A percentile compares a stretch with the other conserved stretches of the same genome.
These are phyloP conservation scores for Silene coronaria DNA, from an alignment of 179 eudicot genomes.

Conservation along the genomic window DNA sequence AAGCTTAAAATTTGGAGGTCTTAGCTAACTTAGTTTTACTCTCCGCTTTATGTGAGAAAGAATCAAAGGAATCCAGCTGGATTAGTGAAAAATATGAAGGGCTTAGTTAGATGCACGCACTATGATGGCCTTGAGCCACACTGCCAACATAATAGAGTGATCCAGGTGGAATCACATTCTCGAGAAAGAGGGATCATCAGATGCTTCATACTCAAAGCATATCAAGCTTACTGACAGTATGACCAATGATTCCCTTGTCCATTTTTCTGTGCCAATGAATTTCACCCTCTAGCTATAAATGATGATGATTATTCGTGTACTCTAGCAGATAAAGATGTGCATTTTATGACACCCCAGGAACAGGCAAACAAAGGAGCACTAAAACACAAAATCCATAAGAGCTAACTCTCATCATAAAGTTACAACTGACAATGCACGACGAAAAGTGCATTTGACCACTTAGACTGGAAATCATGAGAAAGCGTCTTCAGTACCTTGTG, in stretches of 20 bases:
- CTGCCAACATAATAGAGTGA: neutral
- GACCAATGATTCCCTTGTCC: neutral
- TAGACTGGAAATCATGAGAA: neutral
- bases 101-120: neutral
- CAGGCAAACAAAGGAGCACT: neutral
- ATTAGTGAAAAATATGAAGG: neutral
- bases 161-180: constrained; percentile 1
- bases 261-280: neutral
- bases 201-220: constrained; percentile 1
- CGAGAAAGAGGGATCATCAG: neutral
- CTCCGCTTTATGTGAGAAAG: neutral
- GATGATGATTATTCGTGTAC: neutral
- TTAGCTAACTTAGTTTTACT: neutral
- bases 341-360: neutral
- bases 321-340: neutral
- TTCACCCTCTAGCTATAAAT: neutral
- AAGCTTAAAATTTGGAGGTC: neutral
- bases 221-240: neutral
- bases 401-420: neutral
- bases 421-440: neutral
- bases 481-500: constrained; percentile 50
- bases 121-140: neutral
- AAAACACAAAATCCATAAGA: neutral
- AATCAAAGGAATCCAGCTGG: neutral
- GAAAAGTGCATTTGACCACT: neutral